phyloP scores from a whole-genome alignment of 495 filamentous ascomycete genomes.

The Hyaloscypha variabilis region DNA sequence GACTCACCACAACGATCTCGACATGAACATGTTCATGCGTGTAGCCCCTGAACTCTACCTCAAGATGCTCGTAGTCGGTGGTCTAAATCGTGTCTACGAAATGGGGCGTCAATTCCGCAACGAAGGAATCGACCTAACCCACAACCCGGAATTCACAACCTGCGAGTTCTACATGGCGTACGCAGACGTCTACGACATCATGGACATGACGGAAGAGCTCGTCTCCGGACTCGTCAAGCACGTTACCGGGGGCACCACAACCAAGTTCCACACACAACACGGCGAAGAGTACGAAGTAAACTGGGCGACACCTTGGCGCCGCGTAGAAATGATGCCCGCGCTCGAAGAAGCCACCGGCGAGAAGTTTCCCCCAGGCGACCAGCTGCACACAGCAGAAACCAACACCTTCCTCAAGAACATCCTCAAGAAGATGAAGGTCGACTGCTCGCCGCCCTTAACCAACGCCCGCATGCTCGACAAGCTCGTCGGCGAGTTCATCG shows the following conservation, averaged over 20 bases:
- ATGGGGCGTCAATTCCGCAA: constrained; percentile 92
- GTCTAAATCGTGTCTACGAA: constrained; percentile 90
- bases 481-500: constrained; percentile 94
- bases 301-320: constrained; percentile 93
- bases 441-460: constrained; percentile 87
- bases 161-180: constrained; percentile 98
- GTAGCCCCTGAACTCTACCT: constrained; percentile 95
- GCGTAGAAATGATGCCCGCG: constrained; percentile 95
- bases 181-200: constrained; percentile 89
- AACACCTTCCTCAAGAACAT: constrained; percentile 83
- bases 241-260: constrained; percentile 82
- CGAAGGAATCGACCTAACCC: constrained; percentile 93
- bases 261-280: constrained; percentile 75
- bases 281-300: constrained; percentile 89
- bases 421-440: constrained; percentile 85
- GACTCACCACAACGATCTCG: constrained; percentile 91
- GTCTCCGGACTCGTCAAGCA: constrained; percentile 90
- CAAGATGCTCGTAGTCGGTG: constrained; percentile 94
- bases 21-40: constrained; percentile 92
- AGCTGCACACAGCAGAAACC: constrained; percentile 88
- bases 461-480: constrained; percentile 98
- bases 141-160: constrained; percentile 98
- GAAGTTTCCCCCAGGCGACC: constrained; percentile 86
- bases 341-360: constrained; percentile 88
- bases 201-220: constrained; percentile 92